phyloP scores from a whole-genome alignment of 2,329 filamentous ascomycete genomes.

The Calonectria hawksworthii region DNA sequence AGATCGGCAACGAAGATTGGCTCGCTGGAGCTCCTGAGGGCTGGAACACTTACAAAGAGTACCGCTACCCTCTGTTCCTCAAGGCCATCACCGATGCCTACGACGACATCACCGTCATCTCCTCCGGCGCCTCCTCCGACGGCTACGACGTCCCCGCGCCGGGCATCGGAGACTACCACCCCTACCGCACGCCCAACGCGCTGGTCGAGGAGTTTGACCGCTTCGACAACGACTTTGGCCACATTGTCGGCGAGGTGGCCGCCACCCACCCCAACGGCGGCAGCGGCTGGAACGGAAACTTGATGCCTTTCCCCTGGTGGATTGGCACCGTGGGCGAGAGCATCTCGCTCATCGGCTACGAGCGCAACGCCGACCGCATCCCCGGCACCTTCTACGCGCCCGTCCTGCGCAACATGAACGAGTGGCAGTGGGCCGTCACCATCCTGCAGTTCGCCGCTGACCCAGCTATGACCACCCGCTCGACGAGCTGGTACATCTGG shows the following conservation, averaged over 20 bases:
- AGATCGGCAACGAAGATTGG: constrained; percentile 79
- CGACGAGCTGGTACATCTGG: constrained; percentile 66
- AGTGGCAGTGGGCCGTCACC: constrained; percentile 67
- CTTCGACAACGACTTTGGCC: constrained; percentile 64
- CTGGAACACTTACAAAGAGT: constrained; percentile 64
- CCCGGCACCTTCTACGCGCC: constrained; percentile 67
- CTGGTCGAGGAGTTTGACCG: constrained; percentile 64
- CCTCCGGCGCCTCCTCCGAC: constrained; percentile 62
- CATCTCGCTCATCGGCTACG: constrained; percentile 74
- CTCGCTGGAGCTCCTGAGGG: constrained; percentile 63
- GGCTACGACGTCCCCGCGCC: constrained; percentile 56
- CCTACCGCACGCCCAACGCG: constrained; percentile 65
- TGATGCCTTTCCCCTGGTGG: constrained; percentile 67
- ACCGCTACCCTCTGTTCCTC: constrained; percentile 72
- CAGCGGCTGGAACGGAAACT: constrained; percentile 59
- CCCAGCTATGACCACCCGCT: constrained; percentile 61
- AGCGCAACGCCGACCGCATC: constrained; percentile 74
- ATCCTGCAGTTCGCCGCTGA: constrained; percentile 64
- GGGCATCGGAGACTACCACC: constrained; percentile 64
- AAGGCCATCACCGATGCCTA: constrained; percentile 70
- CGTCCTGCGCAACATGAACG: constrained; percentile 63
- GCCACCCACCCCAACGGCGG: constrained; percentile 66
- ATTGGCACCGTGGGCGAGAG: constrained; percentile 74
- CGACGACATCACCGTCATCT: constrained; percentile 69
- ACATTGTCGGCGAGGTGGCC: constrained; percentile 65